Evolutionary conservation across 2,329 filamentous ascomycete species (phyloP).

Genomic region (Emergomyces pasteurianus): DNA sequence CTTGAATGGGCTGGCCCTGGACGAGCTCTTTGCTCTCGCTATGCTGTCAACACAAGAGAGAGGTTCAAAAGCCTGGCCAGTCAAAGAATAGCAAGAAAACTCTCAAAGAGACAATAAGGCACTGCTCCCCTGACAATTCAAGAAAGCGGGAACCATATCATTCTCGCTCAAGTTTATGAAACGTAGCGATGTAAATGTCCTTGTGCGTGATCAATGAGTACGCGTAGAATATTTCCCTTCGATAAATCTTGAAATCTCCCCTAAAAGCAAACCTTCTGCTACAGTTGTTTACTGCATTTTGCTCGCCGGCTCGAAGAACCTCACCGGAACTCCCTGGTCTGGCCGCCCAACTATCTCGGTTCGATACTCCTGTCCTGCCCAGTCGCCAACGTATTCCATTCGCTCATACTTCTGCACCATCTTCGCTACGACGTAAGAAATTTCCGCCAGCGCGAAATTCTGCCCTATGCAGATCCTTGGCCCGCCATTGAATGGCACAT

Average conservation of each 20-base stretch:
- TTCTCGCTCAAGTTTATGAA: not conserved
- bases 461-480: constrained; percentile 65
- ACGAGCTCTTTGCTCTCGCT: not conserved
- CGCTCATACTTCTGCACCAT: constrained; percentile 60
- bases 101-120: too few relatives aligned
- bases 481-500: constrained; percentile 64
- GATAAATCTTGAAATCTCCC: not conserved
- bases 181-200: not conserved
- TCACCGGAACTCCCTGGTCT: constrained; percentile 2
- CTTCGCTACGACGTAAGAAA: constrained; percentile 54
- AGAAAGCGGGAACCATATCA: not conserved
- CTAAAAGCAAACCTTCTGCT: not conserved
- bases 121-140: not conserved
- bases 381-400: constrained; percentile 34
- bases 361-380: constrained; percentile 3
- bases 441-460: constrained; percentile 68
- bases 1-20: not conserved
- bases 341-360: constrained; percentile 5
- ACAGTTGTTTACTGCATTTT: not conserved
- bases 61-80: not conserved
- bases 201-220: not conserved
- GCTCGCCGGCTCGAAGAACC: not conserved
- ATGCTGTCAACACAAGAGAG: not conserved
- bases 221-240: not conserved
- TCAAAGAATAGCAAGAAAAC: too few relatives aligned